Percentiles rank a stretch among this genome's conserved stretches.
Conservation (phyloP, 768 basidiomycete species). For the Bullera alba region DNA sequence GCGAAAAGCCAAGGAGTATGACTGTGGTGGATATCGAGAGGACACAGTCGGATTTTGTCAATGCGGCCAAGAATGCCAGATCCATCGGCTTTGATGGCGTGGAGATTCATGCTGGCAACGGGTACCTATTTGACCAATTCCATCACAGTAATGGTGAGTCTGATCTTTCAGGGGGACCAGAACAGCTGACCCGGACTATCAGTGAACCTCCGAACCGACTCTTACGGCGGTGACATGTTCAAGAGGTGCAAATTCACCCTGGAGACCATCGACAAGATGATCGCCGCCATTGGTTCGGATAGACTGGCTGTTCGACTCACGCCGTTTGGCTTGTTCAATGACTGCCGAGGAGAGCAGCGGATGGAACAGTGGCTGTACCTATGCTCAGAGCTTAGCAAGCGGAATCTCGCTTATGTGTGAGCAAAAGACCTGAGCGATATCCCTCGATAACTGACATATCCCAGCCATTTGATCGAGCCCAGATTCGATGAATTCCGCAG, state of each 20-base stretch:
- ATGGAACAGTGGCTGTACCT: constrained; percentile 36
- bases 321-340: constrained; percentile 21
- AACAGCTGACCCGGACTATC: no score
- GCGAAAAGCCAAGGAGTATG: constrained; percentile 19
- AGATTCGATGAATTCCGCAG: constrained; percentile 37
- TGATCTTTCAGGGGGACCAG: not conserved
- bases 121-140: constrained; percentile 36
- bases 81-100: constrained; percentile 58
- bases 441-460: not conserved
- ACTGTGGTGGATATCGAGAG: constrained; percentile 24
- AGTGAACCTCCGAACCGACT: constrained; percentile 47
- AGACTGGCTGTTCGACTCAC: constrained; percentile 16
- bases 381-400: constrained; percentile 18
- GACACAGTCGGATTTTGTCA: not conserved
- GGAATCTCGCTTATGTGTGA: constrained; percentile 33
- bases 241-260: constrained; percentile 46
- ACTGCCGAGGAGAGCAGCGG: constrained; percentile 22
- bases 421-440: not conserved
- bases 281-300: constrained; percentile 18
- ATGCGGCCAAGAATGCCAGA: constrained; percentile 52
- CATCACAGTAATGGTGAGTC: constrained; percentile 11
- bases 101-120: constrained; percentile 43
- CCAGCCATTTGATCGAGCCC: constrained; percentile 35
- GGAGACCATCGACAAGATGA: constrained; percentile 42
- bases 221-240: constrained; percentile 45